Evolutionary conservation across 2,329 filamentous ascomycete genomes (phyloP).

Genomic region (Penicillium sp.): DNA sequence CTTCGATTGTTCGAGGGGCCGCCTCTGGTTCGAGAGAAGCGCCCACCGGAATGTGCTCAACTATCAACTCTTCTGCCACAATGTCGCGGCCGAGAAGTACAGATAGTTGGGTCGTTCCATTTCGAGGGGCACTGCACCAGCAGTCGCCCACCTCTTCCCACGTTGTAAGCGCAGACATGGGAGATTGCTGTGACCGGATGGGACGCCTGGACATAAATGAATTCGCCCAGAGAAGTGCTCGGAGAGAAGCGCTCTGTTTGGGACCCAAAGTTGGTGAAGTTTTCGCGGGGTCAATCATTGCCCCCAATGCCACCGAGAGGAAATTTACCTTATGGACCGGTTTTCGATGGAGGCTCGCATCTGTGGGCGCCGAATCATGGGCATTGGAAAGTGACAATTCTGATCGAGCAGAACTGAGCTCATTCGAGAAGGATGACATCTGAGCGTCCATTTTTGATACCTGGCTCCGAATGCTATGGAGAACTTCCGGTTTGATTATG

Average conservation of each 20-base stretch:
- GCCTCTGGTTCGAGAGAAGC: conserved; percentile 59
- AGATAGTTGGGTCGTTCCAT: conserved; percentile 43
- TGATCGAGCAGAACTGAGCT: conserved; percentile 26
- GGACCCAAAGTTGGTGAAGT: conserved; percentile 58
- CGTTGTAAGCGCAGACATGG: conserved; percentile 57
- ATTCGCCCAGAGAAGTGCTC: conserved; percentile 13
- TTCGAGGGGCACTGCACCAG: conserved; percentile 67
- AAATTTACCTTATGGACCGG: conserved; percentile 62
- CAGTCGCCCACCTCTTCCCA: conserved; percentile 84
- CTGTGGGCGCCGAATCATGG: conserved; percentile 22
- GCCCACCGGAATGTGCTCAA: conserved; percentile 67
- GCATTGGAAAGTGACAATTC: conserved; percentile 14
- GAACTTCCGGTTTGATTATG: conserved; percentile 21
- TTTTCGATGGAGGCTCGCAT: conserved; percentile 15
- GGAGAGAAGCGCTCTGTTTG: conserved; percentile 22
- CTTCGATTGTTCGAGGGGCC: conserved; percentile 67
- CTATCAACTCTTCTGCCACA: conserved; percentile 64
- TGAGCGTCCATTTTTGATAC: conserved; percentile 29
- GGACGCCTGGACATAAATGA: background rate
- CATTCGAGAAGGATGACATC: conserved; percentile 32
- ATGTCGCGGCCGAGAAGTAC: conserved; percentile 47
- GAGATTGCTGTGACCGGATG: conserved; percentile 34
- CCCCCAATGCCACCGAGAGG: conserved; percentile 65
- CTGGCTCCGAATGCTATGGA: conserved; percentile 27
- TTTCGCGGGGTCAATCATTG: conserved; percentile 57